These are phyloP conservation scores for Fusarium newnesense DNA, from an alignment of 2,329 filamentous ascomycete genomes.

Conservation along the genomic window DNA sequence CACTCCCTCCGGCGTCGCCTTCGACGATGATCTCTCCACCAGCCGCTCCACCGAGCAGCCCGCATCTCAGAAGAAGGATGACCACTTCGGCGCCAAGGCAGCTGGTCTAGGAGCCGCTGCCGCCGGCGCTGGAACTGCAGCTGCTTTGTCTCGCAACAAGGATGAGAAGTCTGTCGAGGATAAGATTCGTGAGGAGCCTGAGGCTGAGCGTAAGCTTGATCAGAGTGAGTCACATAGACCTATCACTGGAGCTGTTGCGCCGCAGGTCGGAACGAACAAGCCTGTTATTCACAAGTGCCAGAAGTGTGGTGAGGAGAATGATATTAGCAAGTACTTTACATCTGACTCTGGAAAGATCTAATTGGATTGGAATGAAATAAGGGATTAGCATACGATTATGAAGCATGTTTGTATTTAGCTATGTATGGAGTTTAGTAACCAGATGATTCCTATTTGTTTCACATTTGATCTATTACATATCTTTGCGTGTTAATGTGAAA, in stretches of 20 bases:
- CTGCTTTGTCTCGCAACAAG: background rate
- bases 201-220: background rate
- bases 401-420: background rate
- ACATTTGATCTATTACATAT: accelerated
- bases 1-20: slow-evolving; percentile 26
- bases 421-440: background rate
- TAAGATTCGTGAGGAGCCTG: background rate
- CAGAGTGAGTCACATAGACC: background rate
- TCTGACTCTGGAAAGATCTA: background rate
- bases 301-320: slow-evolving; percentile 24
- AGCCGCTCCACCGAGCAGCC: background rate
- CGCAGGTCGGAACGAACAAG: background rate
- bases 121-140: background rate
- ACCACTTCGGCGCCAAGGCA: background rate
- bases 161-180: background rate
- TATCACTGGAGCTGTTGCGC: background rate
- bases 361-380: background rate
- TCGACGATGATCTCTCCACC: background rate
- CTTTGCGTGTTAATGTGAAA: accelerated
- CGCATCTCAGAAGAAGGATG: background rate
- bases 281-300: slow-evolving; percentile 20
- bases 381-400: background rate
- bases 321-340: slow-evolving; percentile 19
- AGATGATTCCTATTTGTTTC: background rate
- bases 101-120: background rate